phyloP scores from a whole-genome alignment of 148 eudicot species.

The Polygonum maritimum region DNA sequence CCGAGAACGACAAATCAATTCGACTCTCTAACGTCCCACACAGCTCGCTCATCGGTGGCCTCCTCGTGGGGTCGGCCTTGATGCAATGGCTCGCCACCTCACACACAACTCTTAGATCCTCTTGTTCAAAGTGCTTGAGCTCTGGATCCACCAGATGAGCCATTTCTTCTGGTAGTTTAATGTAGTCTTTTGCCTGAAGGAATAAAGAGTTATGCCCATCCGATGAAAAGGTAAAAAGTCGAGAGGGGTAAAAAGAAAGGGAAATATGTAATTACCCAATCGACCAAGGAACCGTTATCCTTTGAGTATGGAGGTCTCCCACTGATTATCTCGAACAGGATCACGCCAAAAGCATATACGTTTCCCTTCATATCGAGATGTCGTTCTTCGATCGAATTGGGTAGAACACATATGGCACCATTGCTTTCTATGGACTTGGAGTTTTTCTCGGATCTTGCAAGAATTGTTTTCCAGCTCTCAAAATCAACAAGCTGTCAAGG shows the following conservation, averaged over 20 bases:
- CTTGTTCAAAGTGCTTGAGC: slow-evolving; percentile 57
- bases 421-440: slow-evolving; percentile 55
- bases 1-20: slow-evolving; percentile 60
- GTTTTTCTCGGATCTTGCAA: slow-evolving; percentile 78
- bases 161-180: slow-evolving; percentile 55
- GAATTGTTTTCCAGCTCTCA: slow-evolving; percentile 90
- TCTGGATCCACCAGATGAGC: slow-evolving; percentile 57
- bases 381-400: slow-evolving; percentile 59
- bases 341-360: slow-evolving; percentile 66
- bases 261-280: slow-evolving; percentile 50
- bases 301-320: slow-evolving; percentile 69
- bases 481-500: slow-evolving; percentile 78
- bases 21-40: slow-evolving; percentile 50
- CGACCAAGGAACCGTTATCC: slow-evolving; percentile 68
- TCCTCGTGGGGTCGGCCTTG: slow-evolving; percentile 30
- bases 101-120: slow-evolving; percentile 68
- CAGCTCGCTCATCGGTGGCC: slow-evolving; percentile 49
- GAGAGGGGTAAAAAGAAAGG: background rate
- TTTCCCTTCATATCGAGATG: slow-evolving; percentile 71
- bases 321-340: slow-evolving; percentile 76
- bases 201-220: background rate
- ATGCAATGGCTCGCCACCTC: slow-evolving; percentile 62
- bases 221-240: background rate
- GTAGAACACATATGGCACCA: slow-evolving; percentile 74
- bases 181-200: slow-evolving; percentile 68